Percentiles rank a stretch among this genome's conserved stretches.
Conservation (phyloP, 169 alveolate genomes). For the Eimeria necatrix region DNA sequence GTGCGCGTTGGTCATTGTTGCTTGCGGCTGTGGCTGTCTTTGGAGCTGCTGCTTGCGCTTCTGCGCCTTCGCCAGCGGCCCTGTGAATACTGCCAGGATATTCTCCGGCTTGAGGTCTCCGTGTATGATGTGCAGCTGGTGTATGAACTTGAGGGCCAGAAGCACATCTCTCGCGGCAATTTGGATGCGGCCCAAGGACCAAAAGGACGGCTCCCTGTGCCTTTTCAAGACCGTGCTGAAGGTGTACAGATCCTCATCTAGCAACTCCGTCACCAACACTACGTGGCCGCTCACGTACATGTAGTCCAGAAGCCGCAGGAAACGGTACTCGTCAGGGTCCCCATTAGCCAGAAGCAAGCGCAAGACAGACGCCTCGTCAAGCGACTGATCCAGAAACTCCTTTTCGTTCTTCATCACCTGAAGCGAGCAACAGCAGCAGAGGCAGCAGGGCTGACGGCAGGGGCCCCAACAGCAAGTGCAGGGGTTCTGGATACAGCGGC, state of each 20-base stretch:
- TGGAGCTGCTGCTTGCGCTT: conserved; percentile 20
- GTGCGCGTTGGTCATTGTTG: neutral
- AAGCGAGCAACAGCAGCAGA: conserved; percentile 80
- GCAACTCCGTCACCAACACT: conserved; percentile 96
- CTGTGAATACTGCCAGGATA: conserved; percentile 87
- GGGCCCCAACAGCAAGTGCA: neutral
- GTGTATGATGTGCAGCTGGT: conserved; percentile 91
- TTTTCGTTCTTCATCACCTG: conserved; percentile 96
- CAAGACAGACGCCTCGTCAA: conserved; percentile 94
- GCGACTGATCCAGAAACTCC: conserved; percentile 94
- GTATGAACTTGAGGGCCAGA: conserved; percentile 89
- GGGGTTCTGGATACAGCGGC: neutral
- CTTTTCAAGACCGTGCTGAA: conserved; percentile 66
- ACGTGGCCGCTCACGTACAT: conserved; percentile 96
- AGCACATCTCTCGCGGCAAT: conserved; percentile 87
- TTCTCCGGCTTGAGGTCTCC: conserved; percentile 98
- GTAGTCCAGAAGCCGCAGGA: conserved; percentile 91
- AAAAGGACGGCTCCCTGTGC: conserved; percentile 67
- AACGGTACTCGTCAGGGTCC: conserved; percentile 89
- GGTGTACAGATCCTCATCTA: conserved; percentile 87
- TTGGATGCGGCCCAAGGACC: conserved; percentile 69
- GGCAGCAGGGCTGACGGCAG: neutral
- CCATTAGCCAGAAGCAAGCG: conserved; percentile 91
- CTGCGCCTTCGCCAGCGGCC: conserved; percentile 71
- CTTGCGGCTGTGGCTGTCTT: neutral